Evolutionary conservation across 2,329 filamentous ascomycete species (phyloP).

Genomic region (Claviceps spartinae): DNA sequence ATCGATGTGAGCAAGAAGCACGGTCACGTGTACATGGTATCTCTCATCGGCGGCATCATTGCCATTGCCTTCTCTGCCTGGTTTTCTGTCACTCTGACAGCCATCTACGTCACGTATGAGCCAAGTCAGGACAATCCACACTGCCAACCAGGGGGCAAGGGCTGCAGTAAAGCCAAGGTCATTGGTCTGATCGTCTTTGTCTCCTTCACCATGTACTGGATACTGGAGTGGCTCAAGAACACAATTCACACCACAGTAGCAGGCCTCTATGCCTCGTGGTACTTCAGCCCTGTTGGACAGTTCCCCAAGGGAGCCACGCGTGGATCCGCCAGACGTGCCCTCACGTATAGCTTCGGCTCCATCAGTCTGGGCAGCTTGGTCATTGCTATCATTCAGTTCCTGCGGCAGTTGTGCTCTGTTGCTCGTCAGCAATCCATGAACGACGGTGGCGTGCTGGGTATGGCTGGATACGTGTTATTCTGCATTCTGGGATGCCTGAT

Average conservation of each 20-base stretch:
- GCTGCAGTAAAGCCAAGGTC: slow-evolving; percentile 63
- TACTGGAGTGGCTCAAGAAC: slow-evolving; percentile 88
- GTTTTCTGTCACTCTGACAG: slow-evolving; percentile 76
- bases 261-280: slow-evolving; percentile 87
- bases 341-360: slow-evolving; percentile 87
- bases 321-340: slow-evolving; percentile 65
- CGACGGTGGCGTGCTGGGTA: slow-evolving; percentile 61
- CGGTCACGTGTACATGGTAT: slow-evolving; percentile 78
- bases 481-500: slow-evolving; percentile 70
- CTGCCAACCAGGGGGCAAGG: slow-evolving; percentile 36
- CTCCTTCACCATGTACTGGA: slow-evolving; percentile 89
- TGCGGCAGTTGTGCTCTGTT: slow-evolving; percentile 72
- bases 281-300: slow-evolving; percentile 53
- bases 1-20: slow-evolving; percentile 75
- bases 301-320: slow-evolving; percentile 69
- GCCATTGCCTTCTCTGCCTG: slow-evolving; percentile 68
- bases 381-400: slow-evolving; percentile 73
- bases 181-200: slow-evolving; percentile 76
- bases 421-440: slow-evolving; percentile 48
- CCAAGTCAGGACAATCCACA: slow-evolving; percentile 41
- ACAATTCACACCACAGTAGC: slow-evolving; percentile 79
- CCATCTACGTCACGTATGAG: slow-evolving; percentile 73
- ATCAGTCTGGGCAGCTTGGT: slow-evolving; percentile 77
- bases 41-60: slow-evolving; percentile 65
- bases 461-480: slow-evolving; percentile 51